Evolutionary conservation across 805 yeast genomes (phyloP).

Genomic region (Ogataea zsoltii): DNA sequence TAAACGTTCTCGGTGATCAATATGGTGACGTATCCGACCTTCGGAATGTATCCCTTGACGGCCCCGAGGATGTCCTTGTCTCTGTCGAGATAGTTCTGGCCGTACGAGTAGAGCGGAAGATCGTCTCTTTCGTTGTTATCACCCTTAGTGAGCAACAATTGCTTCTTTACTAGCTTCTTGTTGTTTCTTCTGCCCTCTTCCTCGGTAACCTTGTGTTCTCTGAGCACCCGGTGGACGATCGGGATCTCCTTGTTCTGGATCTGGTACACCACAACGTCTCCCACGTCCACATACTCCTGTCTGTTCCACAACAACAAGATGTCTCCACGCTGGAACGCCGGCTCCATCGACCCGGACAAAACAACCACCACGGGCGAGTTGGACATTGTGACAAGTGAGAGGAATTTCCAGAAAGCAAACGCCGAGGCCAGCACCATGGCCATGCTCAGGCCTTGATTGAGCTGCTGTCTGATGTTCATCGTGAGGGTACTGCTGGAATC

Average conservation of each 20-base stretch:
- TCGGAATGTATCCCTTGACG: slow-evolving; percentile 90
- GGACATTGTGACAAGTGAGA: slow-evolving; percentile 74
- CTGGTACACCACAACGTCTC: slow-evolving; percentile 94
- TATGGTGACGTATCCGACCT: slow-evolving; percentile 87
- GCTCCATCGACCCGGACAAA: slow-evolving; percentile 98
- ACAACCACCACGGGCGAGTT: slow-evolving; percentile 96
- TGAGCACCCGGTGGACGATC: slow-evolving; percentile 92
- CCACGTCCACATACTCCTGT: slow-evolving; percentile 63
- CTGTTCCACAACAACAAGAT: slow-evolving; percentile 90
- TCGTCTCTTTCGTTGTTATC: slow-evolving; percentile 95
- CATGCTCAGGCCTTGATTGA: slow-evolving; percentile 57
- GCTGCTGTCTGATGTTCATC: slow-evolving; percentile 33
- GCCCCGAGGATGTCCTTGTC: slow-evolving; percentile 81
- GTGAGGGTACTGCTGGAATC: neutral
- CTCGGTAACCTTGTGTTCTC: slow-evolving; percentile 63
- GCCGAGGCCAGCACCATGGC: slow-evolving; percentile 85
- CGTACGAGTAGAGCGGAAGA: slow-evolving; percentile 75
- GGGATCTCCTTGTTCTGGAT: slow-evolving; percentile 79
- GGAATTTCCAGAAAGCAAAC: slow-evolving; percentile 86
- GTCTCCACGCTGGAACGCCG: slow-evolving; percentile 98
- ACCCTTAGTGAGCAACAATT: slow-evolving; percentile 87
- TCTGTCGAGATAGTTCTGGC: slow-evolving; percentile 74
- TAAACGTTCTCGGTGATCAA: slow-evolving; percentile 85
- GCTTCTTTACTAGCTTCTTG: slow-evolving; percentile 33
- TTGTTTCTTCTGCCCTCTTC: slow-evolving; percentile 19